Evolutionary conservation across 371 early-diverging fungal genomes (phyloP), one percentile per base, ranked within the genome.

Genomic region (Fennellomyces sp.): DNA sequence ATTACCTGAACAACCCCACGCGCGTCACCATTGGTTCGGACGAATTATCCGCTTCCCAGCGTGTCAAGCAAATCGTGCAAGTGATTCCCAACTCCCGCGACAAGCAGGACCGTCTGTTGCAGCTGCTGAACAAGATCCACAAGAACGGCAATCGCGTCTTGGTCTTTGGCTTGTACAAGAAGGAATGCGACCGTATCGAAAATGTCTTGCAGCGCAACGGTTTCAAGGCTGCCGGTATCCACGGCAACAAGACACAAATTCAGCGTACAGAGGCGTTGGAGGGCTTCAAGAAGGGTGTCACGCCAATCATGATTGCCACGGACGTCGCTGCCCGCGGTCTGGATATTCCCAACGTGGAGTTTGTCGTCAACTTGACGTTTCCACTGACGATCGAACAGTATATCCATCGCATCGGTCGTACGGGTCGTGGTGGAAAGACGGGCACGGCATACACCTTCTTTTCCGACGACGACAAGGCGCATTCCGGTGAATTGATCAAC

Each of bases 281-380:
- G 21, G 68, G 77, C 6, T 94, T 96, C 73, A 89, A 87, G 69
- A 82, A 76, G 66, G 94, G 93, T 15, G 68, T 74, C 13, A 69
- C 69, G 17, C 93, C 91, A 10, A 68, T 96, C 25, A 83, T 97
- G 80, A 85, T 97, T 57, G 95, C 96, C 8, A 98, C 98, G 0
- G 96, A 95, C 78, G 96, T 97, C 42, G 96, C 94, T 52, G 92
- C 97, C 42, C 88, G 98, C 72, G 99, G 99, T 56, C 83, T 99
- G 63, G 98, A 98, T 80, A 93, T 99, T 63, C 96, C 97, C 31
- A 90, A 95, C 58, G 94, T 99, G n/a, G 93, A 94, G 61, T 91
- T 94, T 68, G 99, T 99, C 12, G 93, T 99, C 77, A 99, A 99
- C 79, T 88, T 93, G 65, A 97, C 97, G 35, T 97, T 99, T 80